Evolutionary conservation across 495 filamentous ascomycete genomes (phyloP), one percentile per base, ranked within the genome.

Genomic region (Beverwykella pulmonaria): DNA sequence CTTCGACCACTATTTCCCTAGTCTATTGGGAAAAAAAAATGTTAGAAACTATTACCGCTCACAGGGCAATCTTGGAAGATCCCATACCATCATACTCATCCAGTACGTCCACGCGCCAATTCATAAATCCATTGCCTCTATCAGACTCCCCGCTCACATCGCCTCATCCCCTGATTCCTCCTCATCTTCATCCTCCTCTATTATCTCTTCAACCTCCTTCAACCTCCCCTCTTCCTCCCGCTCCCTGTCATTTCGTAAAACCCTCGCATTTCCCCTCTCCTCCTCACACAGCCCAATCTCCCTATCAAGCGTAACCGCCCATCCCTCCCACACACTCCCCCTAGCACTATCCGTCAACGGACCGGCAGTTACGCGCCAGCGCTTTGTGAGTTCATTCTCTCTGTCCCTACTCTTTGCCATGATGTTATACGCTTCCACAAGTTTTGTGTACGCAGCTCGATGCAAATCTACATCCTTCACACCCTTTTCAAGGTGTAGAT

Each of bases 251-350:
- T 22, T 19, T 14, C 22, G 17, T 15, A 17, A 15, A 8, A 46
- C 34, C 27, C 53, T 2, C 29, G 63, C 63, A 27, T 58, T 59
- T 23, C 32, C 20, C 27, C 67, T 59, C 54, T 69, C 54, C 29
- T 36, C 55, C 10, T 1, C 19, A 17, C 20, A 34, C 55, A 64
- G 41, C 44, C 10, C 39, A 23, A 69, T 22, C 27, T 1, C 34
- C 9, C 26, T 9, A 30, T 54, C 54, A 1, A 69, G 10, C 20
- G 26, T 19, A 30, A 61, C 26, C 15, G 53, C 67, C 53, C 58
- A 69, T 1, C 67, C 67, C 48, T 69, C 67, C 67, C 67, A 69
- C n/a, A 69, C 55, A 34, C 26, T 30, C 5, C 67, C 67, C 15
- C 67, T 46, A 8, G 2, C 52, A n/a, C 17, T 20, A 7, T 39